These are phyloP conservation scores for Begonia masoniana DNA, from an alignment of 306 rosid genomes.

Conservation along the genomic window DNA sequence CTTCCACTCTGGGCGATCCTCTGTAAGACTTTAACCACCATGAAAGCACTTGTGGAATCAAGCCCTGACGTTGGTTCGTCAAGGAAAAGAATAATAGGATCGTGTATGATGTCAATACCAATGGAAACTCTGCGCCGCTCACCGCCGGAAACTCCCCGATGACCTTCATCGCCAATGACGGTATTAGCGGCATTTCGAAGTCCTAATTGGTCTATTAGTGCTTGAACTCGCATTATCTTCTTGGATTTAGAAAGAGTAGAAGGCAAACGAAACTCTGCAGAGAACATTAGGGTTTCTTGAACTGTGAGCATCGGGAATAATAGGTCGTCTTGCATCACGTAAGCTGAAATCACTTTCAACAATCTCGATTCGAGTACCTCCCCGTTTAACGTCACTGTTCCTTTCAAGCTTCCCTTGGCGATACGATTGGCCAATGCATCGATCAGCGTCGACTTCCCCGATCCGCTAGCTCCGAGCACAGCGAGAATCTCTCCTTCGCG, in stretches of 20 bases:
- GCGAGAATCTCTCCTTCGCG: constrained; percentile 86
- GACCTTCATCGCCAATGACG: constrained; percentile 81
- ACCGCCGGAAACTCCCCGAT: constrained; percentile 92
- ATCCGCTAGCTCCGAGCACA: constrained; percentile 90
- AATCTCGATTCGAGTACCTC: constrained; percentile 63
- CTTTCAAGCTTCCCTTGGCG: constrained; percentile 79
- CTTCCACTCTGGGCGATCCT: constrained; percentile 95
- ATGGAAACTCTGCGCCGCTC: constrained; percentile 90
- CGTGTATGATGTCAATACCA: constrained; percentile 86
- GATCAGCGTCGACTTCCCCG: constrained; percentile 83
- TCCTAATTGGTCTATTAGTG: constrained; percentile 75
- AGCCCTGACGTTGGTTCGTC: constrained; percentile 96
- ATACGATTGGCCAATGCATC: constrained; percentile 84
- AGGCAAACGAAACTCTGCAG: constrained; percentile 84
- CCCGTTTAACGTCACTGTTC: constrained; percentile 60
- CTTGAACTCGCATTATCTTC: constrained; percentile 72
- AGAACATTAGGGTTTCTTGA: constrained; percentile 81
- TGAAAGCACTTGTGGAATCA: constrained; percentile 86
- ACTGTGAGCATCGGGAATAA: constrained; percentile 96
- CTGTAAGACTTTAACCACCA: constrained; percentile 90
- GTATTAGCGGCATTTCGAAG: constrained; percentile 73
- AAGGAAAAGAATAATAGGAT: constrained; percentile 73
- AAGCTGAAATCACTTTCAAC: constrained; percentile 75
- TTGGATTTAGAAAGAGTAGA: constrained; percentile 58
- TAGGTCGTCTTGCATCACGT: constrained; percentile 95